Conservation (phyloP, 192 early-diverging fungal genomes). For the Coemansia sp. region DNA sequence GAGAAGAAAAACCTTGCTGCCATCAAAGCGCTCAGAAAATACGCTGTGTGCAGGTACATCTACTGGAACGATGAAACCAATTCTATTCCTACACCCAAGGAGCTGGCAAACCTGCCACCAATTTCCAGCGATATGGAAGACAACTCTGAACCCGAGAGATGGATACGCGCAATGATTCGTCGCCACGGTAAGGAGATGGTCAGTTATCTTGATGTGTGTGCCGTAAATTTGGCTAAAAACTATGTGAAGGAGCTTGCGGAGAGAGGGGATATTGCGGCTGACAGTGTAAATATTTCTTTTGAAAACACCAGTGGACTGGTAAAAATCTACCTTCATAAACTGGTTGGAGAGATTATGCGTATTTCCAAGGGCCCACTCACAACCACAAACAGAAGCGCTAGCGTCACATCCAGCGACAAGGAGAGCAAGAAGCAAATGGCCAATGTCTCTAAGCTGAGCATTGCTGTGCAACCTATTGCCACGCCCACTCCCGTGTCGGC, state of each 20-base stretch:
- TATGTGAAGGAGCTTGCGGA: conserved; percentile 24
- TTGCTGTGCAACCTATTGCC: background rate
- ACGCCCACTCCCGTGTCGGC: background rate
- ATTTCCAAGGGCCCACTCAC: background rate
- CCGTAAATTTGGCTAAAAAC: conserved; percentile 28
- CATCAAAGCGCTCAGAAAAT: conserved; percentile 41
- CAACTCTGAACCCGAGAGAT: conserved; percentile 42
- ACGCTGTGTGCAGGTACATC: conserved; percentile 14
- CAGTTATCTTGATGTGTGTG: conserved; percentile 35
- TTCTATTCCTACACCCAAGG: conserved; percentile 2
- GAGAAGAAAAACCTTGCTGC: conserved; percentile 45
- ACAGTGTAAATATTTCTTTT: background rate
- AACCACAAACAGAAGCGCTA: background rate
- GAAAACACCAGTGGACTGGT: background rate
- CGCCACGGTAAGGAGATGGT: conserved; percentile 39
- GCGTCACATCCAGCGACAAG: background rate
- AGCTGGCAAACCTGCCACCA: background rate
- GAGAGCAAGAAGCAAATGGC: background rate
- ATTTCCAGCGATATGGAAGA: conserved; percentile 23
- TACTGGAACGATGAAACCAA: conserved; percentile 21
- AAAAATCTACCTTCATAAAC: background rate
- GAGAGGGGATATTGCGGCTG: background rate
- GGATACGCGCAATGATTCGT: conserved; percentile 46
- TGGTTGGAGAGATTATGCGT: conserved; percentile 28
- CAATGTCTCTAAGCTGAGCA: background rate